A percentile compares a stretch with the other conserved stretches of the same genome.
These are phyloP conservation scores for Fraxinus pennsylvanica DNA, from an alignment of 257 asterid species.

Conservation along the genomic window DNA sequence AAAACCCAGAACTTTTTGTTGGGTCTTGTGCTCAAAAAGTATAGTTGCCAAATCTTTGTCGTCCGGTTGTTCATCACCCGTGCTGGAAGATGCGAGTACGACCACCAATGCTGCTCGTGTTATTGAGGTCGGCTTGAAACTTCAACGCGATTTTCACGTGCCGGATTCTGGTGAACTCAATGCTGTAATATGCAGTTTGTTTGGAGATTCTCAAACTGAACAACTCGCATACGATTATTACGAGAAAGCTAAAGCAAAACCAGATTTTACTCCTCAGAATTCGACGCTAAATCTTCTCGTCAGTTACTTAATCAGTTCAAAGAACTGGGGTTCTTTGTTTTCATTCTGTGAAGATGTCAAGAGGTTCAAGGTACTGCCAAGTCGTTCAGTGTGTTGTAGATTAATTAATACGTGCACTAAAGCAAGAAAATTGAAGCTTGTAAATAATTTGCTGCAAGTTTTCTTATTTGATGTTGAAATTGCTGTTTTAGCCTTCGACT, in stretches of 20 bases:
- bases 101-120: conserved; percentile 25
- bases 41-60: conserved; percentile 22
- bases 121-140: conserved; percentile 44
- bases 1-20: conserved; percentile 32
- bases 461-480: conserved; percentile 40
- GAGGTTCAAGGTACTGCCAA: conserved; percentile 53
- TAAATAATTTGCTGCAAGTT: conserved; percentile 50
- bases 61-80: conserved; percentile 61
- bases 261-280: conserved; percentile 51
- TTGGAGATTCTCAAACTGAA: conserved; percentile 62
- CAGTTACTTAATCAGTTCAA: conserved; percentile 63
- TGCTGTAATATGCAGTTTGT: conserved; percentile 56
- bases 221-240: conserved; percentile 59
- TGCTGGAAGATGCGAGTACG: conserved; percentile 35
- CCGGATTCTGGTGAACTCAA: conserved; percentile 46
- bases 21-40: conserved; percentile 38
- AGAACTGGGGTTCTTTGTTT: conserved; percentile 53
- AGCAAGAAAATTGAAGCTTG: conserved; percentile 72
- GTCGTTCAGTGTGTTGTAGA: conserved; percentile 49
- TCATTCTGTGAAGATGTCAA: conserved; percentile 57
- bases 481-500: conserved; percentile 63
- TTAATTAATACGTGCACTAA: conserved; percentile 55
- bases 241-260: conserved; percentile 48
- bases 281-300: conserved; percentile 55
- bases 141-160: conserved; percentile 36